Evolutionary conservation across 306 rosid genomes (phyloP).

Genomic region (Acmispon strigosus): DNA sequence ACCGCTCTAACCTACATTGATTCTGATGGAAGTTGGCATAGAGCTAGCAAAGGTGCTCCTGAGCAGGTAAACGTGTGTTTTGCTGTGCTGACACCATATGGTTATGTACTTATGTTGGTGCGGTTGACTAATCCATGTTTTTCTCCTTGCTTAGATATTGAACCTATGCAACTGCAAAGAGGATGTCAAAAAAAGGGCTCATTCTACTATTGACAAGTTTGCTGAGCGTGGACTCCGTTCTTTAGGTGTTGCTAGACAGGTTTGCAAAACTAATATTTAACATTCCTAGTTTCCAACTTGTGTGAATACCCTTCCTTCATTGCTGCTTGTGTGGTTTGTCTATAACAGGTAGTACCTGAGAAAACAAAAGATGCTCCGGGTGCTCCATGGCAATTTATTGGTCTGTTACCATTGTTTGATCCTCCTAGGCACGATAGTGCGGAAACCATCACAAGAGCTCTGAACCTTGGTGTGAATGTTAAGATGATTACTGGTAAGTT

Average conservation of each 20-base stretch:
- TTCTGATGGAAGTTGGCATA: conserved; percentile 79
- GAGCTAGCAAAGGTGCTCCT: conserved; percentile 98
- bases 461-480: conserved; percentile 97
- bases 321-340: conserved; percentile 13
- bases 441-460: conserved; percentile 95
- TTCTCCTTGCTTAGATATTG: conserved; percentile 51
- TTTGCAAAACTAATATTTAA: conserved; percentile 21
- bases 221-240: conserved; percentile 99
- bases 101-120: not conserved
- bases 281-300: not conserved
- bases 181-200: conserved; percentile 67
- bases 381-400: conserved; percentile 91
- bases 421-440: conserved; percentile 99
- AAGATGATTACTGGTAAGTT: conserved; percentile 96
- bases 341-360: conserved; percentile 74
- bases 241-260: conserved; percentile 97
- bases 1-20: conserved; percentile 96
- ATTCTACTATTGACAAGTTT: conserved; percentile 73
- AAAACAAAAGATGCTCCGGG: conserved; percentile 74
- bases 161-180: conserved; percentile 87
- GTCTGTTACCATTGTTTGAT: conserved; percentile 84
- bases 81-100: not conserved
- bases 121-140: not conserved
- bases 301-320: conserved; percentile 6
- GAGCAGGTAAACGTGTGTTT: conserved; percentile 70